Evolutionary conservation across 345 rosid genomes (phyloP).

Genomic region (Lenwebbia sp.): DNA sequence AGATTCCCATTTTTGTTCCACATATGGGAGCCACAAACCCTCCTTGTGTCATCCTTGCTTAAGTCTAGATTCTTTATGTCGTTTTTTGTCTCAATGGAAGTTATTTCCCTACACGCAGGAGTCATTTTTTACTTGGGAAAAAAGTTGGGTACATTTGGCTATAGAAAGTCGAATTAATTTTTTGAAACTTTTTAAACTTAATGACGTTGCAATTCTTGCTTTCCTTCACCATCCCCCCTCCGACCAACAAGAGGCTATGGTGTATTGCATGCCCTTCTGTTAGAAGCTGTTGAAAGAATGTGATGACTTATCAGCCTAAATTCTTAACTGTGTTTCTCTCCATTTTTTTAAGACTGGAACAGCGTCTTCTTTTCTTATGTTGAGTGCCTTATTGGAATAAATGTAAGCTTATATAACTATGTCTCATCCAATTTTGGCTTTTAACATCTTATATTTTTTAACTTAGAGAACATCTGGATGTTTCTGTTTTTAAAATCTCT

Average conservation of each 20-base stretch:
- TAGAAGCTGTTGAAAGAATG: not conserved
- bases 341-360: not conserved
- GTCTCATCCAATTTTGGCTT: not conserved
- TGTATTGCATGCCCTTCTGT: not conserved
- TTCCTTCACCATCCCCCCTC: not conserved
- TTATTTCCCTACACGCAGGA: not conserved
- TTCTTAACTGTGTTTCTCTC: not conserved
- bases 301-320: not conserved
- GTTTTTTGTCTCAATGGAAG: not conserved
- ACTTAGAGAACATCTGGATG: not conserved
- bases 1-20: not conserved
- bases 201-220: not conserved
- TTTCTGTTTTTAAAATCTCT: constrained; percentile 4
- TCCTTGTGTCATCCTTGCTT: not conserved
- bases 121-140: not conserved
- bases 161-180: not conserved
- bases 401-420: not conserved
- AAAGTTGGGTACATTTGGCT: not conserved
- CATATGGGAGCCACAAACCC: not conserved
- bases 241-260: not conserved
- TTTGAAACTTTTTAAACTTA: not conserved
- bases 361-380: not conserved
- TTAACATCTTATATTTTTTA: not conserved
- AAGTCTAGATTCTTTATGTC: not conserved
- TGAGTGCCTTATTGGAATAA: not conserved